Evolutionary conservation across 2,329 filamentous ascomycete species (phyloP).

Genomic region (Alternaria incomplexa): DNA sequence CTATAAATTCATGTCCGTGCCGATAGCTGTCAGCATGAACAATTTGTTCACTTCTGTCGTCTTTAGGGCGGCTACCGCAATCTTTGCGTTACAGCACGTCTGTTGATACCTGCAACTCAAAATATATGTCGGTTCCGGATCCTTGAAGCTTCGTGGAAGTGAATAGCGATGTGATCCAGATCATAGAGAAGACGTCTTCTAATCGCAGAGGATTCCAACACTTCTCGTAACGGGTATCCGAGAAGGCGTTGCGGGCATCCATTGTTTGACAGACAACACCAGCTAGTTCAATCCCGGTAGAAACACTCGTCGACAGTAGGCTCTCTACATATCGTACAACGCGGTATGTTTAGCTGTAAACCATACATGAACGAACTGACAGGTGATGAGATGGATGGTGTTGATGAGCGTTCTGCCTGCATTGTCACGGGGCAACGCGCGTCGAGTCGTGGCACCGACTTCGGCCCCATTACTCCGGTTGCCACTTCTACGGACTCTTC

Average conservation of each 20-base stretch:
- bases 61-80: neutral
- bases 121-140: neutral
- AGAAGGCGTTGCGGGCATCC: neutral
- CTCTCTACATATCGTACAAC: neutral
- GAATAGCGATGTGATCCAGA: neutral
- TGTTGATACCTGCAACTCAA: neutral
- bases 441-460: neutral
- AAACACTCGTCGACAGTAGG: neutral
- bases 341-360: neutral
- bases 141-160: neutral
- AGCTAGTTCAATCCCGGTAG: neutral
- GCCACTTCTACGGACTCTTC: neutral
- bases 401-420: neutral
- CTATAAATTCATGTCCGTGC: neutral
- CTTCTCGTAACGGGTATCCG: neutral
- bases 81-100: neutral
- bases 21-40: neutral
- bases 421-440: neutral
- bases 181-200: neutral
- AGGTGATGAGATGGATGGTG: neutral
- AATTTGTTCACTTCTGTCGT: neutral
- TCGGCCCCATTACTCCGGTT: neutral
- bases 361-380: neutral
- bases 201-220: neutral
- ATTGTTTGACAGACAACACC: neutral